A percentile compares a stretch with the other conserved stretches of the same genome.
These are phyloP conservation scores for Colletotrichum tropicicola DNA, from an alignment of 2,329 filamentous ascomycete genomes.

Conservation along the genomic window DNA sequence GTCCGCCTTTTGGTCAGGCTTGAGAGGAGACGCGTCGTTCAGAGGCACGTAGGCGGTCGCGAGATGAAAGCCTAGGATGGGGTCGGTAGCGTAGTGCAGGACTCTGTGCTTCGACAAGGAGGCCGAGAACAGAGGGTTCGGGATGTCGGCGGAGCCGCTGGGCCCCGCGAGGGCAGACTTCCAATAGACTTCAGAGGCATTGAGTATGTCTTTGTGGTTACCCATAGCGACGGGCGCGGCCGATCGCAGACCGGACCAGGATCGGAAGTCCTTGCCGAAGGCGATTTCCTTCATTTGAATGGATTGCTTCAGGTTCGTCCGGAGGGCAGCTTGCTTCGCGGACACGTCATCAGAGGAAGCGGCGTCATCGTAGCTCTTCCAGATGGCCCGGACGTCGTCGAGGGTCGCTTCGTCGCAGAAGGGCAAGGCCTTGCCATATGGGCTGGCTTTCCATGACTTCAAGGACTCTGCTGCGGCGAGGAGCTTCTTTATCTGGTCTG, in stretches of 20 bases:
- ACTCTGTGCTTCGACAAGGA: slow-evolving; percentile 43
- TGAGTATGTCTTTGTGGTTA: slow-evolving; percentile 33
- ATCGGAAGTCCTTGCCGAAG: slow-evolving; percentile 32
- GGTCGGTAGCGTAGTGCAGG: slow-evolving; percentile 60
- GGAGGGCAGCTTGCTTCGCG: background rate
- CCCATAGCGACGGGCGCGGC: slow-evolving; percentile 45
- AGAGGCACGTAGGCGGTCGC: slow-evolving; percentile 54
- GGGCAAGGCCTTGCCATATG: slow-evolving; percentile 53
- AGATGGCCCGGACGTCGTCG: slow-evolving; percentile 27
- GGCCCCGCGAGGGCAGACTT: slow-evolving; percentile 41
- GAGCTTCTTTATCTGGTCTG: slow-evolving; percentile 46
- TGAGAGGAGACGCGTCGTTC: slow-evolving; percentile 48
- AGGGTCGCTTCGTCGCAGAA: slow-evolving; percentile 61
- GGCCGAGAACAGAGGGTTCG: slow-evolving; percentile 52
- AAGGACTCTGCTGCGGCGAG: slow-evolving; percentile 45
- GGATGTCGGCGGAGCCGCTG: slow-evolving; percentile 28
- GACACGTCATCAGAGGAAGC: background rate
- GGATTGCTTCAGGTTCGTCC: slow-evolving; percentile 9
- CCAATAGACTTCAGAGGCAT: slow-evolving; percentile 44
- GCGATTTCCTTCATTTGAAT: background rate
- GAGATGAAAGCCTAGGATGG: slow-evolving; percentile 66
- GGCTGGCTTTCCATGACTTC: slow-evolving; percentile 51
- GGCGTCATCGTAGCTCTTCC: slow-evolving; percentile 5
- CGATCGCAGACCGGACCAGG: slow-evolving; percentile 44
- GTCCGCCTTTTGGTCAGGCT: slow-evolving; percentile 30